Evolutionary conservation across 2,329 filamentous ascomycete genomes (phyloP).

Genomic region (Aspergillus sp.): DNA sequence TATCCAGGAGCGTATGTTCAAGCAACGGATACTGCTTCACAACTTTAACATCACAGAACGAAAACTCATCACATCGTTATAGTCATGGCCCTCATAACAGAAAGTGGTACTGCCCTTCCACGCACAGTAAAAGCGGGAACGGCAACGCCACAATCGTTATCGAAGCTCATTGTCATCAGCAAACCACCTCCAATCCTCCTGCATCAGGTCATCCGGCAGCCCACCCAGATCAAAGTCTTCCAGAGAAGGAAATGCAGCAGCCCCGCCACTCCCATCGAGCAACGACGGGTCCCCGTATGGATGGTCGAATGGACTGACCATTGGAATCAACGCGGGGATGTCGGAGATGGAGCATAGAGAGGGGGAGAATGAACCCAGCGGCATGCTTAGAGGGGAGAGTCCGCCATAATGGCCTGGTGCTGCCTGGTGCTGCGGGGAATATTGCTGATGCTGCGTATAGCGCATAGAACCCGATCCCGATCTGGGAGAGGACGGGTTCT

Average conservation of each 20-base stretch:
- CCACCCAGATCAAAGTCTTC: slow-evolving; percentile 7
- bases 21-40: too few species aligned
- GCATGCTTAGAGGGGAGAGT: slow-evolving; percentile 2
- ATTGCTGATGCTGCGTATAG: not conserved
- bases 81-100: too few species aligned
- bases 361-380: slow-evolving; percentile 7
- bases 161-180: not conserved
- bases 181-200: slow-evolving; percentile 14
- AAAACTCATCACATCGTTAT: too few species aligned
- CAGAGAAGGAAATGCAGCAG: slow-evolving; percentile 8
- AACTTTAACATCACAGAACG: too few species aligned
- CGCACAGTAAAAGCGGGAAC: too few species aligned
- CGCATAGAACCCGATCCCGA: not conserved
- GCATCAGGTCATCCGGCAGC: not conserved
- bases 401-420: not conserved
- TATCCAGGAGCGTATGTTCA: too few species aligned
- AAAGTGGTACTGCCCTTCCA: too few species aligned
- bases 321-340: slow-evolving; percentile 6
- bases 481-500: not conserved
- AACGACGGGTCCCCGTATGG: slow-evolving; percentile 49
- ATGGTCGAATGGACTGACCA: slow-evolving; percentile 11
- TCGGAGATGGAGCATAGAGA: slow-evolving; percentile 11
- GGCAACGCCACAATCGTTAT: not conserved
- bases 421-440: not conserved
- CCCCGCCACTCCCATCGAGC: slow-evolving; percentile 1